Evolutionary conservation across 108 stramenopile genomes (phyloP).

Genomic region (Stephanodiscus triporus): DNA sequence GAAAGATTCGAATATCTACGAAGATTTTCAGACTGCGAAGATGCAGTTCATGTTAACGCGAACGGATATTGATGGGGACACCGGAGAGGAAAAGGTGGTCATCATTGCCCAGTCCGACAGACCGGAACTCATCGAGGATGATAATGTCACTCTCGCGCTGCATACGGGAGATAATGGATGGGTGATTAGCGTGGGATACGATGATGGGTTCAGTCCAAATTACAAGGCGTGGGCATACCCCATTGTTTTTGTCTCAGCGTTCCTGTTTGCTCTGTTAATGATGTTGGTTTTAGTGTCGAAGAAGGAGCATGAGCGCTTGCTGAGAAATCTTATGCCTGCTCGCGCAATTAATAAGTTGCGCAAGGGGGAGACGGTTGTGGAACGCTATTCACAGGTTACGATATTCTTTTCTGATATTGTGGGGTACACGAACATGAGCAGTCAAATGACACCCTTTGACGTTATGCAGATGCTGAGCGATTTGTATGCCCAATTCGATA

Average conservation of each 20-base stretch:
- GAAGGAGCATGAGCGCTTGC: constrained; percentile 28
- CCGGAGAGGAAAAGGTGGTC: constrained; percentile 17
- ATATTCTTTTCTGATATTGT: constrained; percentile 51
- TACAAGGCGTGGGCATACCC: constrained; percentile 33
- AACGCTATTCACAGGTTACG: constrained; percentile 33
- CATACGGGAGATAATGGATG: constrained; percentile 39
- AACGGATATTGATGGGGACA: constrained; percentile 26
- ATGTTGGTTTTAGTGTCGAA: constrained; percentile 40
- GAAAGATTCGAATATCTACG: constrained; percentile 46
- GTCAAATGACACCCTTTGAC: constrained; percentile 34
- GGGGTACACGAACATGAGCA: constrained; percentile 43
- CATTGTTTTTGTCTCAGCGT: constrained; percentile 18
- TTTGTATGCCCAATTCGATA: constrained; percentile 55
- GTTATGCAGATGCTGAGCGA: constrained; percentile 63
- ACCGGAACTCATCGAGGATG: constrained; percentile 12
- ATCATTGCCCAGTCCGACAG: constrained; percentile 35
- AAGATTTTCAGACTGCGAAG: constrained; percentile 32
- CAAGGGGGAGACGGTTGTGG: constrained; percentile 38
- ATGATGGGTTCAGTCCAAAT: constrained; percentile 39
- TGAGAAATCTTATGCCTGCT: constrained; percentile 34
- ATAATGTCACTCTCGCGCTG: constrained; percentile 39
- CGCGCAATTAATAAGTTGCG: constrained; percentile 36
- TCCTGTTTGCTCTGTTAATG: constrained; percentile 21
- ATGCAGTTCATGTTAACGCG: constrained; percentile 62
- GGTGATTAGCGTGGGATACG: constrained; percentile 38